Percentiles rank a stretch among this genome's conserved stretches.
phyloP scores from a whole-genome alignment of 2,329 filamentous ascomycete genomes.

The Exophiala calicioides region DNA sequence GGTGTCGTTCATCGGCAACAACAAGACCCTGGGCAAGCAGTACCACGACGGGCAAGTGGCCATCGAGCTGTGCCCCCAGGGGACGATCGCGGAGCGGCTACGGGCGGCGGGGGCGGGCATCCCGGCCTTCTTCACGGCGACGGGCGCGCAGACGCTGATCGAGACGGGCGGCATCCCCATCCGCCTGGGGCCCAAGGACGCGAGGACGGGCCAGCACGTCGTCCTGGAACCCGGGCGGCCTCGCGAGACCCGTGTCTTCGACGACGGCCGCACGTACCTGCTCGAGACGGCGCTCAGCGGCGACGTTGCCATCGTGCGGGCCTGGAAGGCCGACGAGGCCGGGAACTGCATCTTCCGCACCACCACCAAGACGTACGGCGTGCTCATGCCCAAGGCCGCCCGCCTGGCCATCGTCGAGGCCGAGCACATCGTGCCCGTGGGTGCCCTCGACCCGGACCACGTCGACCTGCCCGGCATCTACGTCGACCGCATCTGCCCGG shows the following conservation, averaged over 20 bases:
- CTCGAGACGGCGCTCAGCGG: constrained; percentile 76
- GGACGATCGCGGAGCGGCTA: constrained; percentile 86
- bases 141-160: constrained; percentile 61
- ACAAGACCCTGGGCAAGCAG: constrained; percentile 87
- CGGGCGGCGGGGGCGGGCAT: constrained; percentile 85
- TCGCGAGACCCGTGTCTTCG: constrained; percentile 71
- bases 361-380: constrained; percentile 73
- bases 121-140: constrained; percentile 83
- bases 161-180: constrained; percentile 57
- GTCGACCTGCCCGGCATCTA: constrained; percentile 81
- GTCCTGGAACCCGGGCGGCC: constrained; percentile 68
- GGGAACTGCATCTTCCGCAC: constrained; percentile 79
- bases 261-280: constrained; percentile 69
- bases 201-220: constrained; percentile 67
- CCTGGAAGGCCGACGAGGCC: constrained; percentile 73
- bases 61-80: constrained; percentile 88
- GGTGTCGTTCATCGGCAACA: constrained; percentile 74
- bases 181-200: constrained; percentile 63
- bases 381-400: constrained; percentile 79
- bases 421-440: constrained; percentile 76
- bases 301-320: constrained; percentile 75
- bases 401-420: constrained; percentile 78
- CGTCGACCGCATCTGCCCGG: constrained; percentile 76
- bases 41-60: constrained; percentile 86
- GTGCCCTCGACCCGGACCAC: constrained; percentile 70